Evolutionary conservation across 768 basidiomycete species (phyloP).

Genomic region (Leccinum imitatum): DNA sequence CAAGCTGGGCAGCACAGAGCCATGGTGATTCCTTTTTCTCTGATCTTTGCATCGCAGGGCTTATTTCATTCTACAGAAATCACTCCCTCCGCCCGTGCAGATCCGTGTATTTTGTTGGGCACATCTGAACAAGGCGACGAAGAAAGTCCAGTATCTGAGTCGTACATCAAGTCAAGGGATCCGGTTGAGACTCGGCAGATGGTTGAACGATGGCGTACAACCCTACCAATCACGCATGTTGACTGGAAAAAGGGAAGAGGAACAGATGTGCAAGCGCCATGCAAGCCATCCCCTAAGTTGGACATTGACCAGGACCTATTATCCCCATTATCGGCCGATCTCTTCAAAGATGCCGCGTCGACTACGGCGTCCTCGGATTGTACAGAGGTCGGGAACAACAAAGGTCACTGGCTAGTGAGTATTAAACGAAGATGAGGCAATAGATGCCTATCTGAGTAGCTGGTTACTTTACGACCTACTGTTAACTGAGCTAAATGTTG

Average conservation of each 20-base stretch:
- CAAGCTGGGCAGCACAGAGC: constrained; percentile 32
- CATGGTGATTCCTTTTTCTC: constrained; percentile 22
- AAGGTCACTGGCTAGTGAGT: constrained; percentile 34
- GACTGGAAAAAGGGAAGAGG: constrained; percentile 16
- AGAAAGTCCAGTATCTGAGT: constrained; percentile 3
- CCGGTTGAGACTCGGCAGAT: constrained; percentile 25
- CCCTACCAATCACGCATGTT: constrained; percentile 18
- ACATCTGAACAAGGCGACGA: constrained; percentile 25
- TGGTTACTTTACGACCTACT: background rate
- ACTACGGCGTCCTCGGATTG: constrained; percentile 32
- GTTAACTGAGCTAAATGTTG: background rate
- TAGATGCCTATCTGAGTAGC: background rate
- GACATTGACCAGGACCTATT: constrained; percentile 11
- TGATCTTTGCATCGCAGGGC: background rate
- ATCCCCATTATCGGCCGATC: constrained; percentile 23
- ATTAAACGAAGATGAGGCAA: constrained; percentile 18
- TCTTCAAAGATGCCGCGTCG: constrained; percentile 26
- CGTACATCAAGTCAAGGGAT: constrained; percentile 26
- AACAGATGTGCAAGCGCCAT: constrained; percentile 5
- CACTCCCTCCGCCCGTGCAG: constrained; percentile 24
- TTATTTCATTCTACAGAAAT: constrained; percentile 17
- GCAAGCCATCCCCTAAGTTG: background rate
- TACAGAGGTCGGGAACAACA: constrained; percentile 32
- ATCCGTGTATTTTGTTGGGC: constrained; percentile 11
- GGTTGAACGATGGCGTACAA: constrained; percentile 34